Evolutionary conservation across 2,329 filamentous ascomycete species (phyloP).

Genomic region (Microdochium trichocladiopsis): DNA sequence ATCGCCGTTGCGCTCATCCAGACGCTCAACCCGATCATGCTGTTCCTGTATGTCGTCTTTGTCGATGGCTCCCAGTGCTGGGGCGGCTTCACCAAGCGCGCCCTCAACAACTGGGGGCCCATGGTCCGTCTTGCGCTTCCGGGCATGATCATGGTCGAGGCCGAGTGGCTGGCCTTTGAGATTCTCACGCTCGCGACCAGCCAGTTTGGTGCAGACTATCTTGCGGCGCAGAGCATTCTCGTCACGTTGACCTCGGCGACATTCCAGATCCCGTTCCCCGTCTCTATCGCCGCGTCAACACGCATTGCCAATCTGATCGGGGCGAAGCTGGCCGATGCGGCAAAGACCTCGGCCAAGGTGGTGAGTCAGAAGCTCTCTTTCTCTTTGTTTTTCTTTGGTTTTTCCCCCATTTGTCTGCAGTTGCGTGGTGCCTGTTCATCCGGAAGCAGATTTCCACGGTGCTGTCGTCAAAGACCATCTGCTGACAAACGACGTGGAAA

Average conservation of each 20-base stretch:
- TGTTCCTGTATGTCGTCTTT: conserved; percentile 68
- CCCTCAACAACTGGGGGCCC: conserved; percentile 68
- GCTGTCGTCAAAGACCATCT: no score
- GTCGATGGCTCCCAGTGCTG: conserved; percentile 69
- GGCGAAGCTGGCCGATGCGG: conserved; percentile 72
- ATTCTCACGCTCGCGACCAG: conserved; percentile 77
- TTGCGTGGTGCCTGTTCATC: neutral
- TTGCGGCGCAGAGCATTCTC: conserved; percentile 85
- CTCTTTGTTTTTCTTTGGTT: conserved; percentile 15
- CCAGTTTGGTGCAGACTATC: conserved; percentile 68
- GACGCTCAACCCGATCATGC: conserved; percentile 63
- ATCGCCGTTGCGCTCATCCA: conserved; percentile 72
- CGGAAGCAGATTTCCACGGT: neutral
- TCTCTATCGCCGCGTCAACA: conserved; percentile 82
- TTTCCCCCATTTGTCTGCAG: conserved; percentile 2
- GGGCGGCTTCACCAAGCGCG: conserved; percentile 67
- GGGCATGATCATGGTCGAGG: conserved; percentile 88
- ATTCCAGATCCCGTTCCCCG: conserved; percentile 87
- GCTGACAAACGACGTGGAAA: no score
- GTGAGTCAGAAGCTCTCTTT: conserved; percentile 21
- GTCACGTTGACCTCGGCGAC: conserved; percentile 71
- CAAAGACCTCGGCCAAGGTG: conserved; percentile 74
- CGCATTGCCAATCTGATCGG: conserved; percentile 90
- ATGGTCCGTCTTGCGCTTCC: conserved; percentile 85
- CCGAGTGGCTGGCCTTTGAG: conserved; percentile 91